Conservation (phyloP, 371 early-diverging fungal genomes). For the Furculomyces boomerangus region DNA sequence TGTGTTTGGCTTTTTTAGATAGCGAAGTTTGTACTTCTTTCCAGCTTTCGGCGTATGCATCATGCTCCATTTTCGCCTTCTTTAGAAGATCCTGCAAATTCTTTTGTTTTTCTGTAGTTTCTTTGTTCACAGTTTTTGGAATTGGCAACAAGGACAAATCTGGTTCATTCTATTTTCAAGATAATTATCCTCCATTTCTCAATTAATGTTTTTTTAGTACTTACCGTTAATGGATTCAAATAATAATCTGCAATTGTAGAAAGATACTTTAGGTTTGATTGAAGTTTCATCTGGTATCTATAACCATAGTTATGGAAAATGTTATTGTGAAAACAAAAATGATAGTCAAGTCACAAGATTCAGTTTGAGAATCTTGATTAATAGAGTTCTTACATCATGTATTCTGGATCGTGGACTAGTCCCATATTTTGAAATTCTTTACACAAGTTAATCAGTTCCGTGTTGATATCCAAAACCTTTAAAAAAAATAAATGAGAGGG, state of each 20-base stretch:
- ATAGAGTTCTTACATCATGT: constrained; percentile 12
- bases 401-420: constrained; percentile 32
- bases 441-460: constrained; percentile 30
- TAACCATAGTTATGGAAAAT: neutral
- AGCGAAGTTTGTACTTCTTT: constrained; percentile 16
- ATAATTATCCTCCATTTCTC: neutral
- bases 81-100: constrained; percentile 3
- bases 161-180: neutral
- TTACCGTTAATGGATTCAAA: constrained; percentile 6
- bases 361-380: too few relatives aligned
- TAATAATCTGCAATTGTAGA: constrained; percentile 35
- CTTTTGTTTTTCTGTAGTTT: neutral
- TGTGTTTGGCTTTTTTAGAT: constrained; percentile 12
- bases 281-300: constrained; percentile 29
- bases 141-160: neutral
- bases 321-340: too few relatives aligned
- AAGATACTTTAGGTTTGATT: constrained; percentile 33
- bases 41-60: constrained; percentile 14
- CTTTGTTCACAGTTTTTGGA: neutral
- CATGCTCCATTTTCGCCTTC: constrained; percentile 17
- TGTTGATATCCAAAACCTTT: constrained; percentile 27
- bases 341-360: too few relatives aligned
- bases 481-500: constrained; percentile 4
- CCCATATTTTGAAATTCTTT: constrained; percentile 36
- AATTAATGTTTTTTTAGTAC: neutral